Base-by-base conservation (phyloP, 495 filamentous ascomycete species). In the Talaromyces wortmannii region DNA sequence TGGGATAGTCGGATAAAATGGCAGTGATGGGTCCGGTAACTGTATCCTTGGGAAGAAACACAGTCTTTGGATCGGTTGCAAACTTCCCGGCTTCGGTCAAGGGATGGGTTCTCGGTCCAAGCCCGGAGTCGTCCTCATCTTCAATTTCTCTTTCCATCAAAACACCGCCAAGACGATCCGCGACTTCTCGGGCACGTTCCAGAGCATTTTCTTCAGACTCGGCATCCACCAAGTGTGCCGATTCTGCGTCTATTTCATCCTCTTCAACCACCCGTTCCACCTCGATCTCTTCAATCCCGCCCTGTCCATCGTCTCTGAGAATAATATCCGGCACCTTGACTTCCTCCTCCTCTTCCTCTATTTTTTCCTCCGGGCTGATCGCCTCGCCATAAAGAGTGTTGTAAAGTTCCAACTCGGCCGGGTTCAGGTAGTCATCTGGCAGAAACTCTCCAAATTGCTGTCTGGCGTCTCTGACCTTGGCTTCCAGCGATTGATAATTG, bases 381-480 rank as follows among this genome's bases (percentile, higher is more conserved):
- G 78, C 72, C 31, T 74, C 72, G 1, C 92, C 94, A 69, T 91
- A 97, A 8, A 96, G 70, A 55, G 90, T 78, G 55, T 86, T 83
- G 63, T 96, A 97, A 2, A 96, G 62, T 43, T 71, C 69, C 46
- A 87, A 84, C 64, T 95, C 92, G 31, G 84, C 77, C 5, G 77
- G 74, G 13, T 80, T 79, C 45, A 98, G 66, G 54, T 87, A 79
- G 13, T 79, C 85, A n/a, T 84, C 78, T 0, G 94, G 94, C 8
- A 97, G 69, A 2, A 76, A 83, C 59, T 94, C 83, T 44, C 92
- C 89, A 67, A 89, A 95, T 10, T 79, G 74, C 58, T 87, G 83
- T 59, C 86, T 78, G 17, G 91, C 85, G 47, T 80, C 68, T 23
- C 84, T 82, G 49, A 90, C 89, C 49, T 86, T 76, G 2, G 70